Base-by-base conservation (phyloP, 2,329 filamentous ascomycete species). In the Alternaria angustiovoidea region DNA sequence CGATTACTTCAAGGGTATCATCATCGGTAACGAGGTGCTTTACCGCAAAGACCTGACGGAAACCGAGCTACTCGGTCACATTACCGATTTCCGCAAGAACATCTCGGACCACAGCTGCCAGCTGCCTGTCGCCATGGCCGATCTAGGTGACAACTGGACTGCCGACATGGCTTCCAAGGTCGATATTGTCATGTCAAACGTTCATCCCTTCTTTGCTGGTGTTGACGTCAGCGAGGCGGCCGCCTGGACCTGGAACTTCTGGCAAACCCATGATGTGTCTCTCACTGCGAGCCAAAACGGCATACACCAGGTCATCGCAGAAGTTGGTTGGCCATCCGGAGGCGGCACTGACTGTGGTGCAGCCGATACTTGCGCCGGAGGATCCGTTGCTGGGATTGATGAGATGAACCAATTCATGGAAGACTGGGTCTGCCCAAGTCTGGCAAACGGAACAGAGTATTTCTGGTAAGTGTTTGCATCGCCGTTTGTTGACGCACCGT, bases 181-280 rank as follows among this genome's bases (percentile, higher is more conserved):
- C 42, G 94, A 98, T 78, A 89, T 92, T 71, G 89, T 98, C 79
- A 97, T 98, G 94, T 91, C 92, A 68, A 98, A 98, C 75, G 92
- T 98, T 55, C 95, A 98, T 75, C 94, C 95, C 0, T 97, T 98
- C 84, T 98, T 98, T 75, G 91, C 89, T 0, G 94, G 94, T 47
- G 88, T 92, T 12, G 82, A 85, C 0, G 89, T 88, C 2, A 81
- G 86, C 2, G 76, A 85, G 1, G 92, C 93, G 0, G 89, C 93
- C 0, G 80, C 76, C 7, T 98, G 94, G 94, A 96, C 94, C 0
- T 92, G 84, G 80, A 79, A 79, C 16, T 98, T 97, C 80, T 98
- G 93, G 91, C 80, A 90, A 44, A 81, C 79, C 9, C 84, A 94
- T 58, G 89, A 94, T 67, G 85, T 88, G 0, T 65, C 78, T 0